Evolutionary conservation across 805 yeast species (phyloP).

Genomic region (Candida silvatica): DNA sequence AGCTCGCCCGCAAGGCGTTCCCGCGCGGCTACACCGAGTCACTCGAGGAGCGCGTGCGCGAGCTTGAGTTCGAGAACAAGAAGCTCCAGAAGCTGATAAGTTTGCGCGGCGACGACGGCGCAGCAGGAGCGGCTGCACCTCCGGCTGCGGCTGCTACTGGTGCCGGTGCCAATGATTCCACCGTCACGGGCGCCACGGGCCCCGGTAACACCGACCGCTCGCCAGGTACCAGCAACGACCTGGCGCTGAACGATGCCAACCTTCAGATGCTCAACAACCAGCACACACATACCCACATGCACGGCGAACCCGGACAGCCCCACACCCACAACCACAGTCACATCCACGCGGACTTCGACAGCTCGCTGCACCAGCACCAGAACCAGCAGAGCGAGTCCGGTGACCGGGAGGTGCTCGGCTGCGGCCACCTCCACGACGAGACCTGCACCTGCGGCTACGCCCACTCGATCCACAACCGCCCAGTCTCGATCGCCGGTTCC

Average conservation of each 20-base stretch:
- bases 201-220: background rate
- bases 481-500: constrained; percentile 60
- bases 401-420: constrained; percentile 9
- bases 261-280: constrained; percentile 20
- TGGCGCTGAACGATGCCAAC: constrained; percentile 22
- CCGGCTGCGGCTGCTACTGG: background rate
- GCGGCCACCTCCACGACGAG: constrained; percentile 34
- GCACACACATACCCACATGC: too few relatives aligned
- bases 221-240: background rate
- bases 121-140: background rate
- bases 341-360: background rate
- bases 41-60: constrained; percentile 80
- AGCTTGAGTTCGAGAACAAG: constrained; percentile 73
- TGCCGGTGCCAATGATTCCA: background rate
- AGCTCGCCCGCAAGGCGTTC: constrained; percentile 75
- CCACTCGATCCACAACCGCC: constrained; percentile 49
- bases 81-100: constrained; percentile 56
- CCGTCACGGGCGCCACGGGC: background rate
- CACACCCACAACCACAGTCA: background rate
- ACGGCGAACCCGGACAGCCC: too few relatives aligned
- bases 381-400: too few relatives aligned
- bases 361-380: constrained; percentile 7
- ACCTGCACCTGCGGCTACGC: constrained; percentile 51
- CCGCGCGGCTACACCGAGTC: constrained; percentile 93
- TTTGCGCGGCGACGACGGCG: constrained; percentile 26